Evolutionary conservation across 371 early-diverging fungal genomes (phyloP), one percentile per base, ranked within the genome.

Genomic region (Rhizopus sp.): DNA sequence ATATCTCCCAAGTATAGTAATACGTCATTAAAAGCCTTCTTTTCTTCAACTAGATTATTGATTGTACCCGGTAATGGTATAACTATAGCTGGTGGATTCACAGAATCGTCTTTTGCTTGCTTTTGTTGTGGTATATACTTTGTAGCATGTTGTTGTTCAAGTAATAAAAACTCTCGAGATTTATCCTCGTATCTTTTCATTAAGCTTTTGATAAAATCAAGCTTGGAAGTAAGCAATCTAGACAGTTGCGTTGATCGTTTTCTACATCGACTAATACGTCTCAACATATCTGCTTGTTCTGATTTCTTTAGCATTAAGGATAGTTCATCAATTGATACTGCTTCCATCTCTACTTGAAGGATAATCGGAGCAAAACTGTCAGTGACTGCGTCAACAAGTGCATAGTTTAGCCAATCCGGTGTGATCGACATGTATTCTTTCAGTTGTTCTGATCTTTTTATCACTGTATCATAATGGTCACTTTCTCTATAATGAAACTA

Each of bases 1-100:
- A 97, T 93, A 73, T 97, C 98, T 13, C 93, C 92, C 39, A 96
- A 72, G 62, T 96, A 97, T 9, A 87, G 62, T 4, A 77, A 66
- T 5, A 85, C 84, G 55, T 86, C 86, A 17, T 64, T 77, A 15
- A 70, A 64, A 8, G 69, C 54, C 23, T 69, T 73, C 7, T 63
- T 70, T 4, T 47, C 59, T 15, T 53, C 63, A 15, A 65, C 10
- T n/a, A 41, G 15, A 3, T 41, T 41, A 41, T 41, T 41, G n/a
- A 41, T 41, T n/a, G 41, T 6, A 41, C n/a, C 15, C 10, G 41
- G n/a, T n/a, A 41, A 41, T 41, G 41, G 41, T 41, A 41, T 41
- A 41, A 41, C 41, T 6, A 41, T 10, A 8, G 41, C 15, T 41
- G 10, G n/a, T 41, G 9, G 15, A 6, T 23, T 23, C 17, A 29